Evolutionary conservation across 352 stramenopile genomes (phyloP), one percentile per base, ranked within the genome.

Genomic region (Phytophthora sojae): DNA sequence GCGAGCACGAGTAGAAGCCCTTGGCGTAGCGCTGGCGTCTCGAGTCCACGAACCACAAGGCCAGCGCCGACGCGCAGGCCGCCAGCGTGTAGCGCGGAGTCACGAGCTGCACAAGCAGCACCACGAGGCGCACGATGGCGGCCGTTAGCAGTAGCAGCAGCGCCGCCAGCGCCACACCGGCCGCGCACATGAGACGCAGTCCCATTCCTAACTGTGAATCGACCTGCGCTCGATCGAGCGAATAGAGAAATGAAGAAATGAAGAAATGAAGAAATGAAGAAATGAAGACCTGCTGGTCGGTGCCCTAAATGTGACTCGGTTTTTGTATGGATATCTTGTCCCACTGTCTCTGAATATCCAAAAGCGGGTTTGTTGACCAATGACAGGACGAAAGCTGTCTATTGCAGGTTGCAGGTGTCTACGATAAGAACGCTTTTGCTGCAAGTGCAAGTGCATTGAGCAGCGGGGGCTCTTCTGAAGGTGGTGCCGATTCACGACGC

Each of bases 1-100:
- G 47, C 17, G 69, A 69, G 39, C 69, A 76, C 57, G 69, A 76
- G 53, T 76, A 76, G 39, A 76, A 76, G 37, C 64, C 69, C 58
- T 64, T 73, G 44, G 69, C 69, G 49, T 69, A 76, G 23, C 69
- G 64, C 61, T 59, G 67, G 0, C 50, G 72, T 47, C 72, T 35
- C 58, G 67, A 70, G 49, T 76, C 50, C 32, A 73, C 58, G 49
- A 79, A 68, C 62, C 67, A 79, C 26, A 61, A 59, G 14, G 45
- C 30, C 17, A 76, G 44, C 26, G 45, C 58, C 57, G 73, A 21
- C 39, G 44, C 42, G 26, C 54, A 54, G 19, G 58, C 25, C 49
- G 44, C 44, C 23, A 79, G 56, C 42, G 68, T 65, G 30, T 79
- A 79, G 25, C 63, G 67, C 55, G 62, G 39, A 8, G 72, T 71